phyloP scores from a whole-genome alignment of 1,284 basidiomycete species.

The Fomitopsis palustris region DNA sequence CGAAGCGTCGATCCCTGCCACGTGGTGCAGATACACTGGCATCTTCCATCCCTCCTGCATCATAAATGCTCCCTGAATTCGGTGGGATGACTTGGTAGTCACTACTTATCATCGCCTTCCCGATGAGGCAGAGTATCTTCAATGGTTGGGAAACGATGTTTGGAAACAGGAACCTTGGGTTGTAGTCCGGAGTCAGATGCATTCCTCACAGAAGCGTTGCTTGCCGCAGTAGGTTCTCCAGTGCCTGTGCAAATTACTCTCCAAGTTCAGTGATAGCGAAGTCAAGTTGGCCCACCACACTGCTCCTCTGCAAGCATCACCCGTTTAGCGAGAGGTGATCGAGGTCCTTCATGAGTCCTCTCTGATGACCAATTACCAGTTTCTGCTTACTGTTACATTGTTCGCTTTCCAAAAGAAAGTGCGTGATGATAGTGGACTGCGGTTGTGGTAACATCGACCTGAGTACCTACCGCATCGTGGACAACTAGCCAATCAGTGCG shows the following conservation, averaged over 20 bases:
- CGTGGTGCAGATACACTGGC: constrained; percentile 21
- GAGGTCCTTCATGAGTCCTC: constrained; percentile 8
- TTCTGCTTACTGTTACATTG: not conserved
- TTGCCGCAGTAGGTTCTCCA: constrained; percentile 40
- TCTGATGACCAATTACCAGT: not conserved
- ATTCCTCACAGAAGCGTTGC: constrained; percentile 37
- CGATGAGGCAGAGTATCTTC: constrained; percentile 45
- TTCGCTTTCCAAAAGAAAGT: constrained; percentile 31
- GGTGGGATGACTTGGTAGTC: constrained; percentile 36
- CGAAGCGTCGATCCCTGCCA: not conserved
- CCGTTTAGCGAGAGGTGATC: not conserved
- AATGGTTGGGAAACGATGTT: constrained; percentile 38
- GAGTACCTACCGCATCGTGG: constrained; percentile 40
- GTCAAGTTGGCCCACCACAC: constrained; percentile 48
- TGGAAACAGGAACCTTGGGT: constrained; percentile 24
- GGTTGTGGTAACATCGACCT: constrained; percentile 57
- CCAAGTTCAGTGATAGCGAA: constrained; percentile 24
- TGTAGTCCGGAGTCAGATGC: constrained; percentile 27
- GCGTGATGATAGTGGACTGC: constrained; percentile 52
- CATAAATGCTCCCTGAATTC: constrained; percentile 35
- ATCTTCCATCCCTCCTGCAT: constrained; percentile 42
- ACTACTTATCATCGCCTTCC: constrained; percentile 40
- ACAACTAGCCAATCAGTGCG: constrained; percentile 19
- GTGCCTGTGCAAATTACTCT: constrained; percentile 18
- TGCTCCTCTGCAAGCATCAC: constrained; percentile 37